Evolutionary conservation across 805 yeast species (phyloP).

Genomic region (Candida nitratophila): DNA sequence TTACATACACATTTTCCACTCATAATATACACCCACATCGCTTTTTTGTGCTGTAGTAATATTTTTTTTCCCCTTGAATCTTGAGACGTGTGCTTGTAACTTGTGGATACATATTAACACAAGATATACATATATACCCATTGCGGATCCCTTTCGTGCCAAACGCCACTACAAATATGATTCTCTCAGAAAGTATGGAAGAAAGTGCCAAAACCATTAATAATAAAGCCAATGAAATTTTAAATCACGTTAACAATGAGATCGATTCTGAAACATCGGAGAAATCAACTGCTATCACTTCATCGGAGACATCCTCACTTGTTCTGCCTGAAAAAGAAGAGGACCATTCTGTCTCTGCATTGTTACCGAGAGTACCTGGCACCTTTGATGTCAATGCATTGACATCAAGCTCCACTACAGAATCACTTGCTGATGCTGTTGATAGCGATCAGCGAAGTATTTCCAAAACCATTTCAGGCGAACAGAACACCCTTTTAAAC

Average conservation of each 20-base stretch:
- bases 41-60: no score
- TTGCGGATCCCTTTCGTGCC: no score
- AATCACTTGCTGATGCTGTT: background rate
- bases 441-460: background rate
- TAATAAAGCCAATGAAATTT: no score
- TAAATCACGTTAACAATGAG: background rate
- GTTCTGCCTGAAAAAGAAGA: background rate
- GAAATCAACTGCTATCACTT: background rate
- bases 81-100: no score
- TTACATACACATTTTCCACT: no score
- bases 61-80: no score
- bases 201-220: background rate
- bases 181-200: no score
- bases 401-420: background rate
- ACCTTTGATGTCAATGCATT: conserved; percentile 20
- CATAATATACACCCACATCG: no score
- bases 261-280: background rate
- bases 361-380: conserved; percentile 39
- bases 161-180: no score
- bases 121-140: no score
- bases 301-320: background rate
- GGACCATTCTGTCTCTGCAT: conserved; percentile 5
- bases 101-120: no score
- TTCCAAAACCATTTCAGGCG: conserved; percentile 4
- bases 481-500: conserved; percentile 1